Conservation (phyloP, 805 yeast genomes). For the Hanseniaspora occidentalis region DNA sequence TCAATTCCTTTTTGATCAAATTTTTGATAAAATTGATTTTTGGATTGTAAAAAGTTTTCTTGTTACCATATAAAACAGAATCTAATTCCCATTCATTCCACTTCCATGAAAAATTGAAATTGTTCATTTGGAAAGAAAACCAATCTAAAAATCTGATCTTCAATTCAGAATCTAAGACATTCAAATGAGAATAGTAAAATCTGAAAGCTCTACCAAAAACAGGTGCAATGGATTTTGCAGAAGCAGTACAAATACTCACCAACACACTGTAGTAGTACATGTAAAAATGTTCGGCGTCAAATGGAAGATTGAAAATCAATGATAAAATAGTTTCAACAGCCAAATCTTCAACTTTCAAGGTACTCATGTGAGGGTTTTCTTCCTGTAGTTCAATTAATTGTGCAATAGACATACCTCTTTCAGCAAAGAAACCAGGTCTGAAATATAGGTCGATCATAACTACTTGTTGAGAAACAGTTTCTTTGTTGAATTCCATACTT, state of each 20-base stretch:
- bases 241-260: constrained; percentile 75
- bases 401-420: constrained; percentile 69
- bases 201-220: constrained; percentile 88
- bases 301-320: constrained; percentile 65
- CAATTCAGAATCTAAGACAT: constrained; percentile 59
- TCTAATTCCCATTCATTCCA: constrained; percentile 89
- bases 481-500: constrained; percentile 78
- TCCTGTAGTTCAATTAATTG: constrained; percentile 36
- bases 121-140: constrained; percentile 87
- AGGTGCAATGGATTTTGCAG: constrained; percentile 79
- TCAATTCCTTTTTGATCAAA: constrained; percentile 69
- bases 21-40: constrained; percentile 61
- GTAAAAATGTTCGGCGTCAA: constrained; percentile 40
- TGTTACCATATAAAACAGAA: constrained; percentile 30
- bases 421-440: constrained; percentile 49
- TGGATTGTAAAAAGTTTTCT: constrained; percentile 47
- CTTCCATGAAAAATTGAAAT: constrained; percentile 92
- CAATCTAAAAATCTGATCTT: constrained; percentile 68
- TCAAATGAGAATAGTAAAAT: constrained; percentile 58
- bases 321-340: constrained; percentile 74
- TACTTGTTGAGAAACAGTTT: constrained; percentile 75
- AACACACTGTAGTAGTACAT: constrained; percentile 68
- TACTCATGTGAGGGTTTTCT: constrained; percentile 36
- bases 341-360: constrained; percentile 87
- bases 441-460: constrained; percentile 64